Evolutionary conservation across 2,329 filamentous ascomycete species (phyloP).

Genomic region (Hymenoscyphus linearis): DNA sequence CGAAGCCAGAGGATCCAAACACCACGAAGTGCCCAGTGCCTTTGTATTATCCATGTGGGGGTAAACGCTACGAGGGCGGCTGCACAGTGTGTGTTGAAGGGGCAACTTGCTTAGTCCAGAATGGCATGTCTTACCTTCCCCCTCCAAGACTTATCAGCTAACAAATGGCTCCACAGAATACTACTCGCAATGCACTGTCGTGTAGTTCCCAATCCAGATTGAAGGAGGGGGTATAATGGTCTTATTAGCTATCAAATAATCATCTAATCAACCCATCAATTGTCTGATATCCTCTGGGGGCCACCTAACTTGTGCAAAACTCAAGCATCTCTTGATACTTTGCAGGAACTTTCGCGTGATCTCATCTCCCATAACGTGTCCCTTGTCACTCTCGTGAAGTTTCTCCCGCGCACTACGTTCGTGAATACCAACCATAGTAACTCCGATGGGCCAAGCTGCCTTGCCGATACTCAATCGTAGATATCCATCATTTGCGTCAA

Average conservation of each 20-base stretch:
- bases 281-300: slow-evolving; percentile 88
- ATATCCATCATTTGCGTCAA: slow-evolving; percentile 95
- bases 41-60: slow-evolving; percentile 9
- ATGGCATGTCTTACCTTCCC: neutral
- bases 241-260: neutral
- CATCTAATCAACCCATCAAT: slow-evolving; percentile 67
- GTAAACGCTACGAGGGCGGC: neutral
- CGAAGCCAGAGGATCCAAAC: slow-evolving; percentile 7
- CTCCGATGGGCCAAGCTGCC: slow-evolving; percentile 97
- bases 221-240: neutral
- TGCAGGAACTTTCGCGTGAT: slow-evolving; percentile 92
- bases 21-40: slow-evolving; percentile 9
- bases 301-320: slow-evolving; percentile 95
- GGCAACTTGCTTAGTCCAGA: slow-evolving; percentile 3
- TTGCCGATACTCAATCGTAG: slow-evolving; percentile 89
- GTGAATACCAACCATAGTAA: slow-evolving; percentile 99
- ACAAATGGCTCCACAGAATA: slow-evolving; percentile 1
- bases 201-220: neutral
- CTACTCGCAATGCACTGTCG: slow-evolving; percentile 5
- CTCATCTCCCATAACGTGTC: slow-evolving; percentile 97
- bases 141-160: neutral
- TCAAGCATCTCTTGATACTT: slow-evolving; percentile 94
- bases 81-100: slow-evolving; percentile 4
- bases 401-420: slow-evolving; percentile 94
- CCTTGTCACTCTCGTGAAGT: slow-evolving; percentile 79